phyloP scores from a whole-genome alignment of 257 asterid genomes.

The Ophiorrhiza pumila region DNA sequence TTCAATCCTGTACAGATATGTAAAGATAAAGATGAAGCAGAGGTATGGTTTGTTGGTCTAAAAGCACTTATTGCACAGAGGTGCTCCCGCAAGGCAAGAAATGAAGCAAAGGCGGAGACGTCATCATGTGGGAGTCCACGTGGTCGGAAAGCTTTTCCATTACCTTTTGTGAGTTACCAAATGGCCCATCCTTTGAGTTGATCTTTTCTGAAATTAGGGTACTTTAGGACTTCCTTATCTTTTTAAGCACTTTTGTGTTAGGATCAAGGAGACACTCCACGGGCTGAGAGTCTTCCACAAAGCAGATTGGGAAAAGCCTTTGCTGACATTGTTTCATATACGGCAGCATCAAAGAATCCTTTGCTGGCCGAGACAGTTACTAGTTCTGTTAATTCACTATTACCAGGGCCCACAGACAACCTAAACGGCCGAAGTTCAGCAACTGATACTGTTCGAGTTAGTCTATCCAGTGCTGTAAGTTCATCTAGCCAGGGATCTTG shows the following conservation, averaged over 20 bases:
- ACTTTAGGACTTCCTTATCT: neutral
- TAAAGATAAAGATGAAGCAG: constrained; percentile 96
- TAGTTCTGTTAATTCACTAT: constrained; percentile 24
- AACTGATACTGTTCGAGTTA: constrained; percentile 56
- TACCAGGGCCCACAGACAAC: constrained; percentile 42
- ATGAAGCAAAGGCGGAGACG: constrained; percentile 45
- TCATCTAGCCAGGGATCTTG: constrained; percentile 90
- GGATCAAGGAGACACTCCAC: constrained; percentile 52
- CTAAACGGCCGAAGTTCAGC: constrained; percentile 50
- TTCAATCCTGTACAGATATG: constrained; percentile 54
- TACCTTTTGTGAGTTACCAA: constrained; percentile 40
- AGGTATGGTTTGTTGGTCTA: constrained; percentile 83
- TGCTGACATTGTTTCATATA: constrained; percentile 63
- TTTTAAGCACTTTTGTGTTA: constrained; percentile 26
- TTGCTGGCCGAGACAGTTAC: constrained; percentile 33
- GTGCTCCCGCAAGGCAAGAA: constrained; percentile 43
- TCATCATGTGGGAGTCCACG: constrained; percentile 47
- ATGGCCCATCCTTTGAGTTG: constrained; percentile 16
- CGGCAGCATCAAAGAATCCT: constrained; percentile 54
- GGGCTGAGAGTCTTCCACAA: constrained; percentile 42
- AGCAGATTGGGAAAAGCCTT: constrained; percentile 71
- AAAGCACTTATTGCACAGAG: constrained; percentile 65
- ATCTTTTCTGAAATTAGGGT: constrained; percentile 6
- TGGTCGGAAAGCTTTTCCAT: constrained; percentile 36
- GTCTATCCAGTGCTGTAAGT: constrained; percentile 87